A percentile compares a stretch with the other conserved stretches of the same genome.
phyloP scores from a whole-genome alignment of 129 eudicot genomes.

The Flaveria ramosissima region DNA sequence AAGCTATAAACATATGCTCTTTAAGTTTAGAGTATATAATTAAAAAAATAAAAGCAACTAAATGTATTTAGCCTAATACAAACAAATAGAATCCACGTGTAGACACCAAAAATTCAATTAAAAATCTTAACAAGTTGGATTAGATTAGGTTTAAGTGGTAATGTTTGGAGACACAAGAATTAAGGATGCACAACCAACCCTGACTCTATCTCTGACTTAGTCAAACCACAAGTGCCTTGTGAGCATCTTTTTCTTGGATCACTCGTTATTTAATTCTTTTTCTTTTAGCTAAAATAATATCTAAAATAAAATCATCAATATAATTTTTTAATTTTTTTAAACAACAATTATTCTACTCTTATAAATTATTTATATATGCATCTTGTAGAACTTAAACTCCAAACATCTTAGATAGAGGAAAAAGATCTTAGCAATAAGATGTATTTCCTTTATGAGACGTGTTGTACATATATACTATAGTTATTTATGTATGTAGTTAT shows the following conservation, averaged over 20 bases:
- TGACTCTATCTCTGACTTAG: constrained; percentile 40
- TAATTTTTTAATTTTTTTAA: background rate
- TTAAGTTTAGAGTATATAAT: background rate
- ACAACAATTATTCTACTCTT: background rate
- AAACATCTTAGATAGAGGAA: too few relatives aligned
- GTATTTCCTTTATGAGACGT: too few relatives aligned
- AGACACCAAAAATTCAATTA: constrained; percentile 11
- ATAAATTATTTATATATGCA: background rate
- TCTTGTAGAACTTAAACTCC: background rate
- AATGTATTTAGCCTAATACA: constrained; percentile 29
- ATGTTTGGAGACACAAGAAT: constrained; percentile 47
- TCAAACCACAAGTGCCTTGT: constrained; percentile 40
- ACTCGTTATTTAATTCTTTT: constrained; percentile 25
- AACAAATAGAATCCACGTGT: constrained; percentile 35
- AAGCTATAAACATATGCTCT: background rate
- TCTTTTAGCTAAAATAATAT: background rate
- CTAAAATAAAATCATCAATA: background rate
- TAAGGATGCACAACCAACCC: constrained; percentile 41
- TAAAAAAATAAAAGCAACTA: background rate
- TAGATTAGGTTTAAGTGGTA: constrained; percentile 26
- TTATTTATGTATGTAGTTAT: too few relatives aligned
- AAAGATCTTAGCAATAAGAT: too few relatives aligned
- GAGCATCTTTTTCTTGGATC: constrained; percentile 55
- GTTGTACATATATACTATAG: too few relatives aligned
- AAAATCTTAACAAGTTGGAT: constrained; percentile 35